Conservation (phyloP, 257 asterid genomes). For the Cynanchum wilfordii region DNA sequence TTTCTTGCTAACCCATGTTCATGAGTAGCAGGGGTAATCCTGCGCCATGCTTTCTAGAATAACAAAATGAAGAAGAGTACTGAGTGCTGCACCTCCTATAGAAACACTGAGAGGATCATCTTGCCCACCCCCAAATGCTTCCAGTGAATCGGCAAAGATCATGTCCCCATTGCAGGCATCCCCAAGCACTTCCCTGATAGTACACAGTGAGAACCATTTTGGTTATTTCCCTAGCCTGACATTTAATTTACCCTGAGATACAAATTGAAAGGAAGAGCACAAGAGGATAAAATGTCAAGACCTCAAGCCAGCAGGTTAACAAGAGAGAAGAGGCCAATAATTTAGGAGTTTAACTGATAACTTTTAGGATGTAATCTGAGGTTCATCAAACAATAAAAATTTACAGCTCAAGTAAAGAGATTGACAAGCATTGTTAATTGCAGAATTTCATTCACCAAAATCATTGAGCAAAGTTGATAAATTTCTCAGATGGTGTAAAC, state of each 20-base stretch:
- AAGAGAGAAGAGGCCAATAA: background rate
- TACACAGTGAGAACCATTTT: slow-evolving; percentile 2
- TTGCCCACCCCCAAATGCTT: slow-evolving; percentile 89
- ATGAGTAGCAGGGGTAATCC: background rate
- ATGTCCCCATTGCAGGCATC: slow-evolving; percentile 71
- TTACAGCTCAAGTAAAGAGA: background rate
- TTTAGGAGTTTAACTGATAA: background rate
- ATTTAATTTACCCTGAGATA: background rate
- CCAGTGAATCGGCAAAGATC: slow-evolving; percentile 77
- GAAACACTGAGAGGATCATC: slow-evolving; percentile 94
- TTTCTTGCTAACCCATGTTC: background rate
- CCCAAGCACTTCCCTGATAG: slow-evolving; percentile 73
- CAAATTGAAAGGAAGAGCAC: background rate
- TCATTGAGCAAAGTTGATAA: background rate
- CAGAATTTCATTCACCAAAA: background rate
- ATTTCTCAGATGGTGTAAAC: background rate
- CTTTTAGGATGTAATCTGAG: background rate
- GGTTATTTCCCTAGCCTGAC: background rate
- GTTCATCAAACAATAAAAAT: background rate
- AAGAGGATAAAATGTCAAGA: background rate
- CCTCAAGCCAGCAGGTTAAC: no score
- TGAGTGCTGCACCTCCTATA: slow-evolving; percentile 55
- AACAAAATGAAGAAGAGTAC: background rate
- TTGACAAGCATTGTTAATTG: background rate
- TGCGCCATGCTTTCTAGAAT: background rate